Conservation (phyloP, 768 basidiomycete species). For the Phlebiopsis flavidoalba region DNA sequence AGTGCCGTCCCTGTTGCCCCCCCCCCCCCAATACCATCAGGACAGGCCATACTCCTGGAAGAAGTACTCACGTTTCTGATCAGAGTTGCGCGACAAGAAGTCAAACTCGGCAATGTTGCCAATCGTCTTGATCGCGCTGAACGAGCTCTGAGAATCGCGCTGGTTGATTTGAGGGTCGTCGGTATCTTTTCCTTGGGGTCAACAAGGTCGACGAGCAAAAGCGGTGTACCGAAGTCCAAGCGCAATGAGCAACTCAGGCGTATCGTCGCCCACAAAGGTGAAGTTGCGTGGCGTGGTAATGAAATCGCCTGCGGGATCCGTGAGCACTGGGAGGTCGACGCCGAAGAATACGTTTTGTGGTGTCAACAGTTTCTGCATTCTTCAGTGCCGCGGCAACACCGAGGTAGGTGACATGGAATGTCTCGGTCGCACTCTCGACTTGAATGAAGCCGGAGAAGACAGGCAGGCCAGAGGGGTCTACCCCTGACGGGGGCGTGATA, state of each 20-base stretch:
- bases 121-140: constrained; percentile 29
- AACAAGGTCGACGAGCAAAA: constrained; percentile 45
- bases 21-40: neutral
- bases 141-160: constrained; percentile 28
- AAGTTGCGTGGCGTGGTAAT: constrained; percentile 39
- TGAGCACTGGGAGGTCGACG: constrained; percentile 35
- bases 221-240: constrained; percentile 45
- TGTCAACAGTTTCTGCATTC: constrained; percentile 47
- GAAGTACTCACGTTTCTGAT: constrained; percentile 14
- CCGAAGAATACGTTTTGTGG: constrained; percentile 44
- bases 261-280: constrained; percentile 38
- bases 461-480: constrained; percentile 41
- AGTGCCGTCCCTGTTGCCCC: constrained; percentile 25
- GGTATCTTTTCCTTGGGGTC: constrained; percentile 34
- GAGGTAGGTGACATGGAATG: constrained; percentile 40
- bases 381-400: constrained; percentile 39
- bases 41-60: neutral
- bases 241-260: constrained; percentile 35
- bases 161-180: constrained; percentile 34
- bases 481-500: constrained; percentile 42
- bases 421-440: constrained; percentile 29
- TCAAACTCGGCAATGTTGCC: constrained; percentile 44
- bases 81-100: constrained; percentile 44
- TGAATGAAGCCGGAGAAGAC: constrained; percentile 57
- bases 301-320: constrained; percentile 36